Evolutionary conservation across 352 stramenopile species (phyloP), one percentile per base, ranked within the genome.

Genomic region (Phytophthora aleatoria): DNA sequence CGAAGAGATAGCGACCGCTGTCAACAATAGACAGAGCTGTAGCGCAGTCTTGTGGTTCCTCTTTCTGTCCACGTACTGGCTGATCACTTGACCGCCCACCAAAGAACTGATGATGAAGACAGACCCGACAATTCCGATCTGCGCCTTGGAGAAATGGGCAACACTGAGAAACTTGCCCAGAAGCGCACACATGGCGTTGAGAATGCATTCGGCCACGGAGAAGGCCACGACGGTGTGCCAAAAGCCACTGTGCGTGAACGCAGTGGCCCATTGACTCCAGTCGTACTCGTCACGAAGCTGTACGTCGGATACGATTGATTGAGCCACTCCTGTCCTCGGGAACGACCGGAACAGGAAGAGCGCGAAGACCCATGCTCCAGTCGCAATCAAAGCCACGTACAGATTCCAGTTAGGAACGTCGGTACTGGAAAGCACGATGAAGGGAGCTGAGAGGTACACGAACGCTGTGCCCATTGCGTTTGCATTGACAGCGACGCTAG

Each of bases 151-250:
- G 52, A 91, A 92, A 20, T 79, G 72, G 1, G 83, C 84, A 1
- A 77, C 62, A 30, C 69, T 77, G 5, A 91, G 67, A 56, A 93
- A 87, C 45, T 93, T 90, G 45, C 80, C 82, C 27, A 91, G 54
- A 39, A 92, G 60, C 24, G 84, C 78, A 48, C 81, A 90, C 68
- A 92, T 89, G 31, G 78, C 81, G 57, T 91, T 92, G 8, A 90
- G 28, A 30, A 91, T 44, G 50, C 77, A 90, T 60, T 92, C 84
- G 16, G 82, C 83, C 1, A 92, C 50, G 8, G 81, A 88, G 57
- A 92, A 91, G 1, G 74, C 75, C 8, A 84, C 53, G 2, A 91
- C 73, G 0, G 82, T 91, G 65, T 87, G 64, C 72, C 57, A 82
- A 55, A 91, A 92, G 3, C 84, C 84, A 0, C 48, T 61, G 64